Evolutionary conservation across 1,139 yeast genomes (phyloP), one percentile per base, ranked within the genome.

Genomic region (Ogataea hybrid): DNA sequence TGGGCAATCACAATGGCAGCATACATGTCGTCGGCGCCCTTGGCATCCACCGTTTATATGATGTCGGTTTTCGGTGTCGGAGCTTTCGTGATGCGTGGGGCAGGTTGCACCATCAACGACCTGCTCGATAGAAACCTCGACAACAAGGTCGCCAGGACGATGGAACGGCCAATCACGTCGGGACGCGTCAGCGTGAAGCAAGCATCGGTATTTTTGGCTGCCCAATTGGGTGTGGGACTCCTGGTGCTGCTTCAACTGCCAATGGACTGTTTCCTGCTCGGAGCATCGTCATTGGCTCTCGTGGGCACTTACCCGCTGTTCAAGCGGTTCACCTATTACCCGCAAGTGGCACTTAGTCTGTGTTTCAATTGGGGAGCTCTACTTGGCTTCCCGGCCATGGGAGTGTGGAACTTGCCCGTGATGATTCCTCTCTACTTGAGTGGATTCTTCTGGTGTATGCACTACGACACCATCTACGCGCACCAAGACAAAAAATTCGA

Each of bases 321-420:
- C 69, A 94, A 94, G 59, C 70, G 98, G 54, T 84, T 89, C 61
- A 92, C 98, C 0, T 88, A 90, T 62, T 92, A 89, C 62, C 99
- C 99, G 6, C 99, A 94, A 63, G 79, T 79, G 6, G 81, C 79
- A 54, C 73, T 94, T 11, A 77, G 95, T 15, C 72, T 84, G 11
- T 86, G 96, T 55, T 94, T 88, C 63, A 84, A 88, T 48, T 94
- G 98, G 98, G 98, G 96, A 20, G 89, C 96, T 9, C 62, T 92
- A 29, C 68, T 92, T 25, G 98, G 98, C 0, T 92, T 86, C 64
- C 97, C 98, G 3, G 97, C 97, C 0, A 88, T 94, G 75, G 96
- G 96, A 1, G 78, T 90, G 1, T 75, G 92, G 73, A 73, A 78
- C 52, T 73, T 79, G 68, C 67, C 79, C 16, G 85, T 89, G 3